These are phyloP conservation scores for Plasmodium vivax DNA, from an alignment of 169 alveolate species.

Conservation along the genomic window DNA sequence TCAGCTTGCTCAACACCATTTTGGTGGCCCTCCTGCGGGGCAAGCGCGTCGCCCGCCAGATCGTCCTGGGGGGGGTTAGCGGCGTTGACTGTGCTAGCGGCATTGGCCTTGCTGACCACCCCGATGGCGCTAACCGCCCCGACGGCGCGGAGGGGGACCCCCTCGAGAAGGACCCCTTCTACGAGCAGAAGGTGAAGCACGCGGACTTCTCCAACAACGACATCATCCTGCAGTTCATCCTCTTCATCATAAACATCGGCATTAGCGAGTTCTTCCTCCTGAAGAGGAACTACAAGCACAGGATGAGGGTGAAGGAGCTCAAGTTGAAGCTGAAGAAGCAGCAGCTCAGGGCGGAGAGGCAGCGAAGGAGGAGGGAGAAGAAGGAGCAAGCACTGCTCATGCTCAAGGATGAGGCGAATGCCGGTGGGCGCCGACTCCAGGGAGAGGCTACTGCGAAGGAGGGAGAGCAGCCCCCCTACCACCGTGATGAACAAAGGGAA, in stretches of 20 bases:
- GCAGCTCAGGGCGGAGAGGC: neutral
- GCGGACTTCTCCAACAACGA: slow-evolving; percentile 49
- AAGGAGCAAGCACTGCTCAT: neutral
- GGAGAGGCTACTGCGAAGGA: neutral
- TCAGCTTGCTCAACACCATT: slow-evolving; percentile 1
- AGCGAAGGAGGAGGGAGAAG: neutral
- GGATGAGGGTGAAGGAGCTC: slow-evolving; percentile 7
- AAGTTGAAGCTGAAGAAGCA: slow-evolving; percentile 19
- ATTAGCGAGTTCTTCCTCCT: slow-evolving; percentile 24
- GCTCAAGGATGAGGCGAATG: neutral
- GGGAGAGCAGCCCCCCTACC: neutral
- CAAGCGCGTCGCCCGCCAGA: neutral
- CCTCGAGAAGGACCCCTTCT: slow-evolving; percentile 53
- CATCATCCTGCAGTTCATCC: slow-evolving; percentile 47
- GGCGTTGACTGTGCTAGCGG: neutral
- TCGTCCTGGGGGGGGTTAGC: neutral
- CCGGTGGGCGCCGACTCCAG: neutral
- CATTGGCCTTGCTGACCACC: neutral
- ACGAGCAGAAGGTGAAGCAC: slow-evolving; percentile 27
- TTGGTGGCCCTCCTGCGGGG: slow-evolving; percentile 8
- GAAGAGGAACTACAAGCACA: slow-evolving; percentile 32
- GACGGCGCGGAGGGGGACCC: neutral
- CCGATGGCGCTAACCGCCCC: too few relatives aligned
- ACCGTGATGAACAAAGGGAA: neutral
- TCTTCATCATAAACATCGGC: slow-evolving; percentile 34